Evolutionary conservation across 495 filamentous ascomycete species (phyloP), one percentile per base, ranked within the genome.

Genomic region (Trichoderma gamsii): DNA sequence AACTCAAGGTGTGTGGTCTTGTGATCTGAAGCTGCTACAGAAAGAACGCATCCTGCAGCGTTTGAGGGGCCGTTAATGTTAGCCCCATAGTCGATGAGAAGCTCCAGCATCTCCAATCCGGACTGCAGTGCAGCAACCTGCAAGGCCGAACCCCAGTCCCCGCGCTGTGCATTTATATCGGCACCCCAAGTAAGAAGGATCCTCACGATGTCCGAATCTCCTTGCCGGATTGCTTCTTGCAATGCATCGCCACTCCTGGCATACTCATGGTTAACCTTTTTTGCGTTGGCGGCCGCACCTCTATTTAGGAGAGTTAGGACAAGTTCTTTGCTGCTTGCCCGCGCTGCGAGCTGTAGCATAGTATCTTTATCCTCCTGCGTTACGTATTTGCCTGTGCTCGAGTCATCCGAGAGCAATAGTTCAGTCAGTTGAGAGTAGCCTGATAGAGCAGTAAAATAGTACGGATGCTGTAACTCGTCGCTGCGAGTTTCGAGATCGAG

Each of bases 271-370:
- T 67, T 27, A 68, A 29, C 29, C 29, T 66, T 52, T 44, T 43
- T 9, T 16, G 67, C 32, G 63, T 77, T 77, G 41, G 75, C 70
- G 51, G 72, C 69, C 27, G 76, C 75, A 52, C 72, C 75, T 41
- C 63, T 65, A 16, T 71, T 69, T 5, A 78, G 63, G 63, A 78
- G 74, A 7, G 73, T 23, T 16, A 69, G 38, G 13, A 76, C 68
- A 6, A 73, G 66, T 6, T 66, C 56, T 7, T 63, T 27, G 25
- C 67, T n/a, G 7, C 69, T 70, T n/a, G 4, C 16, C 8, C 21
- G 9, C 29, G 73, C 71, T 16, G 77, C 76, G 16, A 66, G 69
- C 38, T 72, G 67, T 23, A 79, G 69, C 18, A 71, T 70, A 44
- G 64, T 70, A 38, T 71, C 68, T 65, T 66, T 72, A 0, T 35